Conservation (phyloP, 768 basidiomycete genomes). For the Leccinum boreale region DNA sequence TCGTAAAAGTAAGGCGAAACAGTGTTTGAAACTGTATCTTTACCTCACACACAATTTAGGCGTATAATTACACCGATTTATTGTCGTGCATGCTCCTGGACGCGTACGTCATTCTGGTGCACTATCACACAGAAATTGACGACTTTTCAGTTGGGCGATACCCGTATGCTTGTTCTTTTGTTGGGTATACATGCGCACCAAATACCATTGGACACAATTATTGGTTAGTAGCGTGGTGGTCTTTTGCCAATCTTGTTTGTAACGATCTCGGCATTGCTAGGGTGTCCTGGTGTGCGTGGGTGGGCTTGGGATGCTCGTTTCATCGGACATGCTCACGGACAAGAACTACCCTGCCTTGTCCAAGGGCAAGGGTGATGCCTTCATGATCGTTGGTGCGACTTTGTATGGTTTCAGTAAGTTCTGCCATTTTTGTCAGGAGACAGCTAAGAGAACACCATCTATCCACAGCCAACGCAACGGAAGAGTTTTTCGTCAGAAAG, state of each 20-base stretch:
- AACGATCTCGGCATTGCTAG: conserved; percentile 32
- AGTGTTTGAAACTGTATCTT: neutral
- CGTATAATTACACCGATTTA: conserved; percentile 83
- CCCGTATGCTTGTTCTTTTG: conserved; percentile 82
- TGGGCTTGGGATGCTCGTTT: conserved; percentile 78
- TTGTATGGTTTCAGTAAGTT: conserved; percentile 81
- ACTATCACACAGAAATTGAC: neutral
- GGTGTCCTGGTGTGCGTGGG: conserved; percentile 70
- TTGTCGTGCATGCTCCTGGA: conserved; percentile 92
- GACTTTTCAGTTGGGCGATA: conserved; percentile 71
- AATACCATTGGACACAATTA: conserved; percentile 81
- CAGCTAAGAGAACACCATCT: neutral
- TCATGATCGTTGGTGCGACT: conserved; percentile 84
- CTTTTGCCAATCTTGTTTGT: neutral
- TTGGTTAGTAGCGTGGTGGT: conserved; percentile 43
- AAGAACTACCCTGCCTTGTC: conserved; percentile 67
- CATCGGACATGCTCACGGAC: conserved; percentile 71
- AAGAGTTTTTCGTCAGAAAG: conserved; percentile 81
- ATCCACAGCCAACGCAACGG: conserved; percentile 73
- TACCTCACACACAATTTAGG: conserved; percentile 35
- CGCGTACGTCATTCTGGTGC: conserved; percentile 48
- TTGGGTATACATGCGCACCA: conserved; percentile 78
- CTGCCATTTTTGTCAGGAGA: neutral
- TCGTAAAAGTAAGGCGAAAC: conserved; percentile 54
- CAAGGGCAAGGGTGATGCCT: conserved; percentile 76